phyloP scores from a whole-genome alignment of 2,329 filamentous ascomycete species.

The Acarospora socialis region DNA sequence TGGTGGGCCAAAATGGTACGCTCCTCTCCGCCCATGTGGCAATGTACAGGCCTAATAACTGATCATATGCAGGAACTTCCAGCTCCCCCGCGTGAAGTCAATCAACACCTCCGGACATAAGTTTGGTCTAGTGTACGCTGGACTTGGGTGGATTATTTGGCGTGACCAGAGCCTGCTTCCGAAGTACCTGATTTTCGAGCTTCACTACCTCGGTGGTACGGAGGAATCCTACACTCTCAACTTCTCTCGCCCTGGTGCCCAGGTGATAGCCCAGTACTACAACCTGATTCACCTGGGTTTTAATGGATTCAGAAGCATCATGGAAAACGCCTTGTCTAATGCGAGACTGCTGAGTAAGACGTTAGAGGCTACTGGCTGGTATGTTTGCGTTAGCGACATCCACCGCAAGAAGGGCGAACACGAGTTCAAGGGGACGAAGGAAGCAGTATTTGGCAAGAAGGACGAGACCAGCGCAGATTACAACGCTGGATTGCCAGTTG shows the following conservation, averaged over 20 bases:
- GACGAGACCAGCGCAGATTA: slow-evolving; percentile 45
- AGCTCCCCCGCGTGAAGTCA: slow-evolving; percentile 25
- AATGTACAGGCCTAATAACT: slow-evolving; percentile 1
- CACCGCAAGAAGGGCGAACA: slow-evolving; percentile 41
- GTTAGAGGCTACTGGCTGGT: slow-evolving; percentile 53
- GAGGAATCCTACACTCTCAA: slow-evolving; percentile 59
- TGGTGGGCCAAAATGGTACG: slow-evolving; percentile 41
- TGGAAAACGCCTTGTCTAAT: slow-evolving; percentile 51
- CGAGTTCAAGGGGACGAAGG: slow-evolving; percentile 28
- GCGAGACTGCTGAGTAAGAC: slow-evolving; percentile 48
- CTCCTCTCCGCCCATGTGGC: neutral
- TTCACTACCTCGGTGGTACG: slow-evolving; percentile 58
- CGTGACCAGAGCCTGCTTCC: slow-evolving; percentile 51
- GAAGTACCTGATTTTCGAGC: slow-evolving; percentile 54
- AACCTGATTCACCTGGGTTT: slow-evolving; percentile 59
- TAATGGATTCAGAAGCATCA: slow-evolving; percentile 39
- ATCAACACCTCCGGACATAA: slow-evolving; percentile 46
- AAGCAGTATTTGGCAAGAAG: slow-evolving; percentile 26
- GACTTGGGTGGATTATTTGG: slow-evolving; percentile 58
- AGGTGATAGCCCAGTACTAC: slow-evolving; percentile 59
- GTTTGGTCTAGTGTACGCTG: slow-evolving; percentile 46
- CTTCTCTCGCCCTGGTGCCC: slow-evolving; percentile 56
- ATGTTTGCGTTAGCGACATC: slow-evolving; percentile 49
- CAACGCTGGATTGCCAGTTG: slow-evolving; percentile 51
- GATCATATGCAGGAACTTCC: slow-evolving; percentile 18